These are phyloP conservation scores for Mycena metata DNA, from an alignment of 768 basidiomycete genomes.

Conservation along the genomic window DNA sequence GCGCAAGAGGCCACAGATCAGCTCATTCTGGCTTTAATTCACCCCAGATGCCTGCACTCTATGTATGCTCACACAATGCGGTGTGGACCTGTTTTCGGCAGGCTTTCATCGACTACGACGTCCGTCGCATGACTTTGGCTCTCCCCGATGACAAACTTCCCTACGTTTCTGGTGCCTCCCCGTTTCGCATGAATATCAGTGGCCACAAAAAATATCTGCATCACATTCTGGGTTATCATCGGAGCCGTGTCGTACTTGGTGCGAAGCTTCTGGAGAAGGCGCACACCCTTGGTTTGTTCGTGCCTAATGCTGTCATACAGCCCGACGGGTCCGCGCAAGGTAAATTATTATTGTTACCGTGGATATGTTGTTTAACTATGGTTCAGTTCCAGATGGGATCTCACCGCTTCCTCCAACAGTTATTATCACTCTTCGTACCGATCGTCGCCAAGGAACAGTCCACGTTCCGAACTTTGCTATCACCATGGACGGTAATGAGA, in stretches of 20 bases:
- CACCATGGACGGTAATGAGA: neutral
- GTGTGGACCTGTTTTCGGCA: neutral
- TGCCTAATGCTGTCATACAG: neutral
- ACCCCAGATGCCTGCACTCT: constrained; percentile 32
- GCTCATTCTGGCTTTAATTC: constrained; percentile 36
- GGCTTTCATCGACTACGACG: neutral
- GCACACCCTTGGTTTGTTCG: neutral
- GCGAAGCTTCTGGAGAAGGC: neutral
- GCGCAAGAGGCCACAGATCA: constrained; percentile 42
- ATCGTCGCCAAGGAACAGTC: neutral
- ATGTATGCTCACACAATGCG: constrained; percentile 6
- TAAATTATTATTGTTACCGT: too few relatives aligned
- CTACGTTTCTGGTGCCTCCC: neutral
- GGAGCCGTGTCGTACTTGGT: neutral
- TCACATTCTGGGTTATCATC: neutral
- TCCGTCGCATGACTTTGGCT: neutral
- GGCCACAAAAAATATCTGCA: neutral
- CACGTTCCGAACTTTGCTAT: neutral
- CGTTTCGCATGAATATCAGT: neutral
- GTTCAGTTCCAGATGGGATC: neutral
- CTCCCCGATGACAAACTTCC: neutral
- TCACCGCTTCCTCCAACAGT: neutral
- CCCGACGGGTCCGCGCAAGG: neutral
- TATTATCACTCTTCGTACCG: neutral
- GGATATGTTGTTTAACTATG: too few relatives aligned